phyloP scores from a whole-genome alignment of 768 basidiomycete species.

The Tricholoma hemisulphureum region DNA sequence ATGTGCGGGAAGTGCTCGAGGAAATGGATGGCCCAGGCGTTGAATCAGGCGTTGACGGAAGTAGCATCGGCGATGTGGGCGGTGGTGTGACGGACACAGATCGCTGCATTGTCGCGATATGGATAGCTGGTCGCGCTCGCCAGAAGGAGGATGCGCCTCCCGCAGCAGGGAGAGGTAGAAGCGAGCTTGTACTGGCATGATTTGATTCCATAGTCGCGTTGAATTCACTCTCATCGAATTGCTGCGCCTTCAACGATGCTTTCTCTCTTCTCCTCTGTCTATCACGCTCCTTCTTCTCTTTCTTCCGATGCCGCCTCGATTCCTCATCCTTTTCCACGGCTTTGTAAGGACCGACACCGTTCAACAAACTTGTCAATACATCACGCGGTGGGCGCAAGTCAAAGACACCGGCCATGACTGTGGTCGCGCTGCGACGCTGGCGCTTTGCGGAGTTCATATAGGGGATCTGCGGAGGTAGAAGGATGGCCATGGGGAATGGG shows the following conservation, averaged over 20 bases:
- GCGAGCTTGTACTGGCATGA: slow-evolving; percentile 28
- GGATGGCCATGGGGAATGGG: slow-evolving; percentile 32
- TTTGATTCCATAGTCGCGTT: slow-evolving; percentile 28
- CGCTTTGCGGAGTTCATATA: slow-evolving; percentile 38
- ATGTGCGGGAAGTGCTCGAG: slow-evolving; percentile 70
- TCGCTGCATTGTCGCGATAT: slow-evolving; percentile 67
- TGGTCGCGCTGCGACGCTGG: slow-evolving; percentile 64
- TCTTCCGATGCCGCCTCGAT: slow-evolving; percentile 51
- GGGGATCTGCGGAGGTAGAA: slow-evolving; percentile 28
- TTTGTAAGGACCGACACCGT: slow-evolving; percentile 68
- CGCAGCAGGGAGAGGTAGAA: slow-evolving; percentile 24
- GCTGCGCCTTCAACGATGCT: slow-evolving; percentile 16
- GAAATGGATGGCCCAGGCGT: slow-evolving; percentile 78
- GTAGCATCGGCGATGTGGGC: slow-evolving; percentile 37
- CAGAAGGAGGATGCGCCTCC: slow-evolving; percentile 54
- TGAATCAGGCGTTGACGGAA: slow-evolving; percentile 61
- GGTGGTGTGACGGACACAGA: slow-evolving; percentile 77
- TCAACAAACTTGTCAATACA: slow-evolving; percentile 75
- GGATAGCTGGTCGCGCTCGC: slow-evolving; percentile 69
- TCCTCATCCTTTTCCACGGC: slow-evolving; percentile 62
- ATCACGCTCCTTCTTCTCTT: slow-evolving; percentile 53
- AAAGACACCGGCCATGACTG: slow-evolving; percentile 73
- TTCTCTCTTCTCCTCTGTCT: slow-evolving; percentile 46
- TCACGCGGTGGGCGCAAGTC: slow-evolving; percentile 67
- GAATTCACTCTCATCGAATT: slow-evolving; percentile 24